A percentile compares a stretch with the other conserved stretches of the same genome.
These are phyloP conservation scores for Diospyros lotus DNA, from an alignment of 148 eudicot species.

Conservation along the genomic window DNA sequence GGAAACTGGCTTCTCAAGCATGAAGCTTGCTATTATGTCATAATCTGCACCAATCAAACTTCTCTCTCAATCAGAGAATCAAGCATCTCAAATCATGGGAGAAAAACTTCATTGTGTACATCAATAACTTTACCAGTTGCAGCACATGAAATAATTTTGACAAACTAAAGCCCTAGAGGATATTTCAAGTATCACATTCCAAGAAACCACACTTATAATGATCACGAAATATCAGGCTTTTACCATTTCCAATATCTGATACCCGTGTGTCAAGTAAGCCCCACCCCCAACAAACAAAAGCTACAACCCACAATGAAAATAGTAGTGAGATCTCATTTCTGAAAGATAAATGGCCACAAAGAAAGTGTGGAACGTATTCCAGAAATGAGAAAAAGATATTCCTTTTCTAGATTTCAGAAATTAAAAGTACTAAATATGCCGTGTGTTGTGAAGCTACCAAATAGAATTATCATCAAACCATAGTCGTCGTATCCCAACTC, in stretches of 20 bases:
- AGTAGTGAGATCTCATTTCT: not conserved
- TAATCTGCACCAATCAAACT: slow-evolving; percentile 43
- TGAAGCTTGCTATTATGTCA: slow-evolving; percentile 75
- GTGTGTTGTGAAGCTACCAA: not conserved
- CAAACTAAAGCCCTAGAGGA: not conserved
- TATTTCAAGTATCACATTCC: not conserved
- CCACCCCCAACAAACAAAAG: not conserved
- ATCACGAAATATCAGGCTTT: not conserved
- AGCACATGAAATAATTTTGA: not conserved
- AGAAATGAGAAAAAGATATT: not conserved
- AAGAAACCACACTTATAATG: not conserved
- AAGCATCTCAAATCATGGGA: not conserved
- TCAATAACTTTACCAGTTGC: not conserved
- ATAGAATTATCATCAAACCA: not conserved
- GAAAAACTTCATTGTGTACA: not conserved
- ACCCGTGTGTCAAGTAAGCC: not conserved
- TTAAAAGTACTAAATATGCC: not conserved
- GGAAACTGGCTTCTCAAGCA: slow-evolving; percentile 57
- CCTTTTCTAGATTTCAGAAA: not conserved
- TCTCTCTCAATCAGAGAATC: not conserved
- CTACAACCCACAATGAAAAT: no score
- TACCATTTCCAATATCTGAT: not conserved
- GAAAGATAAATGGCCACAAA: not conserved
- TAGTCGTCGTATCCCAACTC: not conserved
- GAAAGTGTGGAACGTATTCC: not conserved